Evolutionary conservation across 2,329 filamentous ascomycete species (phyloP), one percentile per base, ranked within the genome.

Genomic region (Ilyonectria mors-panacis): DNA sequence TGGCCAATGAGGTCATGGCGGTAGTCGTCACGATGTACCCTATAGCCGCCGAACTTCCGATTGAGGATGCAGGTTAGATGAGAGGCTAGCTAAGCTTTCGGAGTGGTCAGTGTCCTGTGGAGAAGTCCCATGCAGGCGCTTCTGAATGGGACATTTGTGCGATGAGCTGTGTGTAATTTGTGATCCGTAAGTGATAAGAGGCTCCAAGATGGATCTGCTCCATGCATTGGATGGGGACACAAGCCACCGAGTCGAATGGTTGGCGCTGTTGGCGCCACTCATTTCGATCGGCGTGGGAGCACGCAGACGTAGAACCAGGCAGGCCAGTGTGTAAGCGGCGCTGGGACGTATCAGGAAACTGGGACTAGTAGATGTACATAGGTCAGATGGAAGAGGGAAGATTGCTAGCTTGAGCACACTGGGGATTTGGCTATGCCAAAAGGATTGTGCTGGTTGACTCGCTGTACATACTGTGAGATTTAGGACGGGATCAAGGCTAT

Each of bases 211-310:
- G 33, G 26, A 35, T 39, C 26, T 44, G 26, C 21, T 13, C 48
- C 8, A 39, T 10, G 17, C 17, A n/a, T 30, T 53, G 35, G 17
- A 51, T 42, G 15, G 37, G 10, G 23, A 54, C 37, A 42, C 30
- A 21, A 10, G 15, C 28, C 45, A 35, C 37, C 23, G 21, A 47
- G 45, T 59, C 44, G 53, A 42, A 33, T 51, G 13, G 23, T 48
- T 61, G 51, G 62, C 60, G 62, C 58, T 61, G 48, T 59, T 61
- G 59, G 59, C 73, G 71, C 73, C 68, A 74, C 71, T 48, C 66
- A 73, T 70, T 73, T 73, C 60, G 59, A 70, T 59, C 56, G 47
- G 58, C 59, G 60, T 66, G 60, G 62, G 48, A 23, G 30, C 6
- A 51, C 42, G 51, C 19, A 65, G 12, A 6, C 26, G 26, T 26